Evolutionary conservation across 1,139 yeast genomes (phyloP).

Genomic region (Magnusiomyces magnusii): DNA sequence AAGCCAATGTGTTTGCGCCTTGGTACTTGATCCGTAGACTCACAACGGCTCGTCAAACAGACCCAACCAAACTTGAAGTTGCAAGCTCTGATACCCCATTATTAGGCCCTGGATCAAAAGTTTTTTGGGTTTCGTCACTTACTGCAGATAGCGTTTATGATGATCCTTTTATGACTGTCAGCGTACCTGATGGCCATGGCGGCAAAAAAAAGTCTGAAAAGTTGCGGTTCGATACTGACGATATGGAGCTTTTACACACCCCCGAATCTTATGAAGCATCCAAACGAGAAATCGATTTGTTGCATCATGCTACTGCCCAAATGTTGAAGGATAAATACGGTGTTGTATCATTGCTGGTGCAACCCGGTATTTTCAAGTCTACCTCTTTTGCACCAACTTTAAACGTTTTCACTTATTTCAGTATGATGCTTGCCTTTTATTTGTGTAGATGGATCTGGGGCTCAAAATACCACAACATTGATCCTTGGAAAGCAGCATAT

Average conservation of each 20-base stretch:
- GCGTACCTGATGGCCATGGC: neutral
- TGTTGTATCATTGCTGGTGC: slow-evolving; percentile 67
- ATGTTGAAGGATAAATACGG: slow-evolving; percentile 41
- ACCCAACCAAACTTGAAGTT: slow-evolving; percentile 3
- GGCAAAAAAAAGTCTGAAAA: neutral
- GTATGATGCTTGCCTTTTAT: slow-evolving; percentile 79
- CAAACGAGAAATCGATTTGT: slow-evolving; percentile 74
- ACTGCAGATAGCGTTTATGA: slow-evolving; percentile 52
- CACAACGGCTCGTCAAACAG: slow-evolving; percentile 4
- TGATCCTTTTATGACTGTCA: slow-evolving; percentile 24
- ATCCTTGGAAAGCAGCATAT: slow-evolving; percentile 84
- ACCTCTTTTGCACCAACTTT: slow-evolving; percentile 70
- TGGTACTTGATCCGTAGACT: slow-evolving; percentile 47
- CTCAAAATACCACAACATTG: slow-evolving; percentile 79
- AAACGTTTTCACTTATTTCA: slow-evolving; percentile 69
- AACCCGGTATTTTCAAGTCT: slow-evolving; percentile 92
- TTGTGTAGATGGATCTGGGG: slow-evolving; percentile 68
- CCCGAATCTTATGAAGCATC: slow-evolving; percentile 84
- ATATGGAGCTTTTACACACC: slow-evolving; percentile 59
- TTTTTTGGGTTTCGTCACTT: slow-evolving; percentile 80
- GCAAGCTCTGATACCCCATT: slow-evolving; percentile 48
- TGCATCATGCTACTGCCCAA: slow-evolving; percentile 65
- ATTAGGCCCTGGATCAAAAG: slow-evolving; percentile 46
- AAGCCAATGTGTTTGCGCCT: slow-evolving; percentile 94
- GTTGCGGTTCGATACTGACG: slow-evolving; percentile 55